These are phyloP conservation scores for Lachnum nothofagi DNA, from an alignment of 2,329 filamentous ascomycete genomes.

Conservation along the genomic window DNA sequence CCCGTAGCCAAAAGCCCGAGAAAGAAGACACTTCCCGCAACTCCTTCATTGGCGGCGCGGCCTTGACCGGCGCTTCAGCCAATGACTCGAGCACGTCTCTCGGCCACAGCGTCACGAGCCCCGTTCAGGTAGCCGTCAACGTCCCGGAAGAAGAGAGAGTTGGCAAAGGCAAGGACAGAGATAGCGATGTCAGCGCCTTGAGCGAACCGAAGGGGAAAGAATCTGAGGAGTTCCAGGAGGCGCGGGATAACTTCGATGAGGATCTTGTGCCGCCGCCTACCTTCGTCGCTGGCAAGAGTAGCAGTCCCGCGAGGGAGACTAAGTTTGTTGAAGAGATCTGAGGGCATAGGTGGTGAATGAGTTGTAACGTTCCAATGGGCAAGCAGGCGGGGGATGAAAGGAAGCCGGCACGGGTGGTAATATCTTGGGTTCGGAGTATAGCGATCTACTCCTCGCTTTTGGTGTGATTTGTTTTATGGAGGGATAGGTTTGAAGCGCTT, in stretches of 20 bases:
- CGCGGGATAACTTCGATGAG: slow-evolving; percentile 40
- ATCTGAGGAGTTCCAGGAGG: slow-evolving; percentile 51
- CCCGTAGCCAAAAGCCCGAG: slow-evolving; percentile 19
- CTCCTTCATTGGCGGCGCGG: slow-evolving; percentile 48
- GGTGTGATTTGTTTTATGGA: neutral
- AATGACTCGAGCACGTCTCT: slow-evolving; percentile 42
- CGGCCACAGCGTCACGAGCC: slow-evolving; percentile 13
- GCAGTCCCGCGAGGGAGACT: slow-evolving; percentile 52
- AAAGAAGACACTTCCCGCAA: slow-evolving; percentile 14
- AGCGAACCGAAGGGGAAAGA: no score
- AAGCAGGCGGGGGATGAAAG: no score
- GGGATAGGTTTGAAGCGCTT: neutral
- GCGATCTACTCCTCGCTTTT: neutral
- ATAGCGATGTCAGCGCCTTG: slow-evolving; percentile 12
- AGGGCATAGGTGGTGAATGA: no score
- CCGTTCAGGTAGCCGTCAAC: slow-evolving; percentile 3
- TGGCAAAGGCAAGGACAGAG: slow-evolving; percentile 6
- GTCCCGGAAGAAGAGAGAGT: slow-evolving; percentile 6
- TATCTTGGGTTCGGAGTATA: neutral
- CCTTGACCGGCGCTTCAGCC: slow-evolving; percentile 40
- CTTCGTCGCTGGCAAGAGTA: slow-evolving; percentile 34
- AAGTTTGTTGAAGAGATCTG: slow-evolving; percentile 55
- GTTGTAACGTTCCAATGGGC: no score
- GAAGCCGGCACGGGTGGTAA: neutral
- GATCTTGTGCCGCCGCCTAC: slow-evolving; percentile 35